Percentiles rank a stretch among this genome's conserved stretches.
phyloP scores from a whole-genome alignment of 2,329 filamentous ascomycete species.

The Aureobasidium sp. region DNA sequence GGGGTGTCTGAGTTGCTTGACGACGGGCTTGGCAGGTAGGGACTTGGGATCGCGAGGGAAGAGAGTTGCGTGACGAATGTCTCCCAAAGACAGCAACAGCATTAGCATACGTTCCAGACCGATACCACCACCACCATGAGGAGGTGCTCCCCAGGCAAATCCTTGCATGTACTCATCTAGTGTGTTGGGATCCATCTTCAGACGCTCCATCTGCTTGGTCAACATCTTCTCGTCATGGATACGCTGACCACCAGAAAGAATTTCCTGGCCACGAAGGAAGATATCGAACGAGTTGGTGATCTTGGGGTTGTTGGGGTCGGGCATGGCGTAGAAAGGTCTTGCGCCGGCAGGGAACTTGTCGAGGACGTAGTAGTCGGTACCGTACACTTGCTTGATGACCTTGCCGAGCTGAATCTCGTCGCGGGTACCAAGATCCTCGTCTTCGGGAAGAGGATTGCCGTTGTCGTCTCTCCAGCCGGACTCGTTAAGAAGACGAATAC shows the following conservation, averaged over 20 bases:
- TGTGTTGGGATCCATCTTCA: slow-evolving; percentile 67
- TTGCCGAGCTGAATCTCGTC: slow-evolving; percentile 82
- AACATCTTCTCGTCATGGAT: slow-evolving; percentile 74
- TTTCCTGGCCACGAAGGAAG: slow-evolving; percentile 87
- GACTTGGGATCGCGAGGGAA: slow-evolving; percentile 87
- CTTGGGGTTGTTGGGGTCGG: slow-evolving; percentile 62
- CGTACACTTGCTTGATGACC: slow-evolving; percentile 77
- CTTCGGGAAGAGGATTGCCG: slow-evolving; percentile 59
- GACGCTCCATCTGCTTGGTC: slow-evolving; percentile 66
- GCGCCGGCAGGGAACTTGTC: slow-evolving; percentile 86
- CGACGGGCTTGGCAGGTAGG: slow-evolving; percentile 60
- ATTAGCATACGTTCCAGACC: slow-evolving; percentile 84
- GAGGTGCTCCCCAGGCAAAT: slow-evolving; percentile 82
- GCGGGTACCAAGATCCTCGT: slow-evolving; percentile 76
- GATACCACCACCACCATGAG: slow-evolving; percentile 84
- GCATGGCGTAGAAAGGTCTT: slow-evolving; percentile 87
- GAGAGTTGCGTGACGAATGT: slow-evolving; percentile 80
- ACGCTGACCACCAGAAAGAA: slow-evolving; percentile 86
- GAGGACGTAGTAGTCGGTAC: slow-evolving; percentile 86
- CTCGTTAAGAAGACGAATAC: slow-evolving; percentile 70
- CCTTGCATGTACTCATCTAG: slow-evolving; percentile 89
- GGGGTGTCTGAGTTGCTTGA: slow-evolving; percentile 67
- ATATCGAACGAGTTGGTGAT: slow-evolving; percentile 93
- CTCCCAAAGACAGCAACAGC: slow-evolving; percentile 76
- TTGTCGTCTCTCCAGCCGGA: slow-evolving; percentile 72